Evolutionary conservation across 2,329 filamentous ascomycete species (phyloP).

Genomic region (Paracorniculantispora psalliotae): DNA sequence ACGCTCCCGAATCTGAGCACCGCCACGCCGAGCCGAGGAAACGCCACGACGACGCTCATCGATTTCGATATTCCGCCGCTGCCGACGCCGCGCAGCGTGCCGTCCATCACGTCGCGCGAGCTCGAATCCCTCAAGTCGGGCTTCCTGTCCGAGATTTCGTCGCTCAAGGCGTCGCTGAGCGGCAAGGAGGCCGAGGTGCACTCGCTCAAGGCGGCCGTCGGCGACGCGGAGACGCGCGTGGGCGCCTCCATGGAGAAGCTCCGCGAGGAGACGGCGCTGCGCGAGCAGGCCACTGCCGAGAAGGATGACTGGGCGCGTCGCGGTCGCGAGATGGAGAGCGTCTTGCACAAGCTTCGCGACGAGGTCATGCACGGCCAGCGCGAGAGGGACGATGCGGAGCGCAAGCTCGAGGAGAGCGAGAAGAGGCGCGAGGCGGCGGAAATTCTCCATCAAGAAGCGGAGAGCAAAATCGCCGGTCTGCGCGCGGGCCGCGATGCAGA

Average conservation of each 20-base stretch:
- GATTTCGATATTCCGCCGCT: slow-evolving; percentile 82
- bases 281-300: slow-evolving; percentile 69
- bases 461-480: slow-evolving; percentile 71
- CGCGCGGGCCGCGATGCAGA: slow-evolving; percentile 53
- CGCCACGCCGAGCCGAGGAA: slow-evolving; percentile 43
- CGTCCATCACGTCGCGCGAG: slow-evolving; percentile 85
- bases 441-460: slow-evolving; percentile 69
- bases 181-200: slow-evolving; percentile 90
- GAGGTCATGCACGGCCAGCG: slow-evolving; percentile 73
- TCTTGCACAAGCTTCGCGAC: slow-evolving; percentile 73
- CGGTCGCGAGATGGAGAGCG: slow-evolving; percentile 77
- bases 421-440: slow-evolving; percentile 69
- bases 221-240: slow-evolving; percentile 86
- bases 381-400: slow-evolving; percentile 75
- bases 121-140: slow-evolving; percentile 87
- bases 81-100: slow-evolving; percentile 86
- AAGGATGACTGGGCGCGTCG: slow-evolving; percentile 80
- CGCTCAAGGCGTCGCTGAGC: slow-evolving; percentile 84
- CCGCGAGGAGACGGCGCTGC: slow-evolving; percentile 66
- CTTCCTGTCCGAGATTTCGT: slow-evolving; percentile 88
- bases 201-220: slow-evolving; percentile 80
- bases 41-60: slow-evolving; percentile 60
- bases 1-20: slow-evolving; percentile 22
- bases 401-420: slow-evolving; percentile 72
- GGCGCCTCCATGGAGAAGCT: slow-evolving; percentile 80